phyloP scores from a whole-genome alignment of 371 early-diverging fungal species.

The Basidiobolus heterosporus region DNA sequence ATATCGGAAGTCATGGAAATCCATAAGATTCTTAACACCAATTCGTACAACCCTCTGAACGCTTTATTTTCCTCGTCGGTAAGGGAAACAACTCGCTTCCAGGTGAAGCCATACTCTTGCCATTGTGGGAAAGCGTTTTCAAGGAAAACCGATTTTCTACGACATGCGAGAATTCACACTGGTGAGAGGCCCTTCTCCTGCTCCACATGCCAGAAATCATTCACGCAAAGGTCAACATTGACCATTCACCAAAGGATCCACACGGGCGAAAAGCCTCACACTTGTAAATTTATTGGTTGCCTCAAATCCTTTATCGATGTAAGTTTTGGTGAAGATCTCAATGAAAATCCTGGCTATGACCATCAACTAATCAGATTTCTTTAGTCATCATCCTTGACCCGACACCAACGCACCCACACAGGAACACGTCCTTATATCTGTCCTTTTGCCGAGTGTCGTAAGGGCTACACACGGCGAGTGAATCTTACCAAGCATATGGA shows the following conservation, averaged over 20 bases:
- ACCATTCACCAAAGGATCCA: slow-evolving; percentile 48
- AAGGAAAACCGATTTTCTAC: slow-evolving; percentile 39
- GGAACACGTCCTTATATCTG: slow-evolving; percentile 79
- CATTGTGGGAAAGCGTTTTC: slow-evolving; percentile 45
- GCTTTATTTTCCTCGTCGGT: no score
- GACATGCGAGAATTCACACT: slow-evolving; percentile 10
- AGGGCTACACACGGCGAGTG: no score
- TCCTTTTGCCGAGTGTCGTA: neutral
- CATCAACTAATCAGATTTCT: slow-evolving; percentile 28
- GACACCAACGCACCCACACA: slow-evolving; percentile 68
- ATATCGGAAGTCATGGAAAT: no score
- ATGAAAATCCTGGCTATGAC: slow-evolving; percentile 67
- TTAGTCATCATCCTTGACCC: slow-evolving; percentile 64
- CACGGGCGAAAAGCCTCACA: slow-evolving; percentile 49
- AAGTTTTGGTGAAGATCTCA: slow-evolving; percentile 33
- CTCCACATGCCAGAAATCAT: slow-evolving; percentile 54
- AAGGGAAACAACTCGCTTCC: no score
- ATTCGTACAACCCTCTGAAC: no score
- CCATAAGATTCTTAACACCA: no score
- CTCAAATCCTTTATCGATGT: slow-evolving; percentile 27
- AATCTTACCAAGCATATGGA: no score
- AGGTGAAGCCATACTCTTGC: no score
- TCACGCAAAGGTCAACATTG: slow-evolving; percentile 44
- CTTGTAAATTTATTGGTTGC: slow-evolving; percentile 17
- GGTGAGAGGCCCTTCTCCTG: slow-evolving; percentile 64